phyloP scores from a whole-genome alignment of 2,329 filamentous ascomycete species.

The Trichophyton rubrum region DNA sequence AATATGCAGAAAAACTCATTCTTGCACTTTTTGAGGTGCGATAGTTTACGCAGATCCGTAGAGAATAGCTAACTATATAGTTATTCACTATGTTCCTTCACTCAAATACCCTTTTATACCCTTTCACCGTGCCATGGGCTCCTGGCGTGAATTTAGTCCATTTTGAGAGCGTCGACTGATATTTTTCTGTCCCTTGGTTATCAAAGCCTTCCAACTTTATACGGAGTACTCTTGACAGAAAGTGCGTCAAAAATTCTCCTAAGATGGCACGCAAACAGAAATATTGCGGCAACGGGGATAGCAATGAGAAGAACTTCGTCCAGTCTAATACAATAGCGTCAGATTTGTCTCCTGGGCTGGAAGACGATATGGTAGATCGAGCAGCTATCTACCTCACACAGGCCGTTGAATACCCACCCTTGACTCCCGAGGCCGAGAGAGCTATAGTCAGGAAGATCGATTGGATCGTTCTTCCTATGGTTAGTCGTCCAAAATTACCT shows the following conservation, averaged over 20 bases:
- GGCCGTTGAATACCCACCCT: conserved; percentile 12
- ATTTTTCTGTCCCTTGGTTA: background rate
- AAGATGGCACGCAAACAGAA: background rate
- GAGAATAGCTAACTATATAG: background rate
- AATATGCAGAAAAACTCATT: background rate
- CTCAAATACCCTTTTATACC: background rate
- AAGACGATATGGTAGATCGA: conserved; percentile 14
- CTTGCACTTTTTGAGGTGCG: background rate
- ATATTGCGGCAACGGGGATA: background rate
- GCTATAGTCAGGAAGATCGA: conserved; percentile 43
- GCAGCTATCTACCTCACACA: conserved; percentile 20
- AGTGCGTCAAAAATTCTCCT: background rate
- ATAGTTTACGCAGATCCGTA: background rate
- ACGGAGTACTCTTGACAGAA: background rate
- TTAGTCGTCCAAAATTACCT: conserved; percentile 26
- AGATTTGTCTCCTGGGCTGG: background rate
- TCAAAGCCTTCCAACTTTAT: background rate
- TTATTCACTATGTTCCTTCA: background rate
- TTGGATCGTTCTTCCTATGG: conserved; percentile 42
- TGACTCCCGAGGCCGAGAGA: conserved; percentile 18
- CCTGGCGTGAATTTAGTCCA: background rate
- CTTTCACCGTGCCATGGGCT: background rate
- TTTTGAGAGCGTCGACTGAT: background rate
- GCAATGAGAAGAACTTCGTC: background rate
- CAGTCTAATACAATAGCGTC: background rate